Evolutionary conservation across 441 rosid species (phyloP).

Genomic region (Melastoma candidum): DNA sequence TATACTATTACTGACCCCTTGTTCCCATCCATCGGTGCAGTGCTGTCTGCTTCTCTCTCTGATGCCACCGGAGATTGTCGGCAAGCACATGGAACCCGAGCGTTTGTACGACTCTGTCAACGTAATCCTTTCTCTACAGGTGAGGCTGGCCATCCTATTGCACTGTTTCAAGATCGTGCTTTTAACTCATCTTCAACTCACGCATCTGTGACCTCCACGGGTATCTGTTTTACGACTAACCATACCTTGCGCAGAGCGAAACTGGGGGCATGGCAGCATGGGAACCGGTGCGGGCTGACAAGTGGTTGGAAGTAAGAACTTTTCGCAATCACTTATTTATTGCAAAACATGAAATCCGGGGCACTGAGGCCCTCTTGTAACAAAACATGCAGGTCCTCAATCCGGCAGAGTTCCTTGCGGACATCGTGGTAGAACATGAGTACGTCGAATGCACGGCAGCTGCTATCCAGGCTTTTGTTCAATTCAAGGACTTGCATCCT

Average conservation of each 20-base stretch:
- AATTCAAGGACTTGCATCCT: slow-evolving; percentile 4
- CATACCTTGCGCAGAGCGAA: slow-evolving; percentile 35
- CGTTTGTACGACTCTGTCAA: slow-evolving; percentile 53
- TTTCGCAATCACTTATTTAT: not conserved
- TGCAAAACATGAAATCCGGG: too few relatives aligned
- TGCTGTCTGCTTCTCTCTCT: slow-evolving; percentile 59
- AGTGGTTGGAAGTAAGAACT: slow-evolving; percentile 58
- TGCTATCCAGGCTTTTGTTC: not conserved
- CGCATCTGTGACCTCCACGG: too few relatives aligned
- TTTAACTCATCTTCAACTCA: too few relatives aligned
- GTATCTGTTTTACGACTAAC: too few relatives aligned
- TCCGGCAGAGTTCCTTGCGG: slow-evolving; percentile 60
- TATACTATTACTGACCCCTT: not conserved
- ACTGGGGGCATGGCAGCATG: slow-evolving; percentile 67
- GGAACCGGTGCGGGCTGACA: slow-evolving; percentile 61
- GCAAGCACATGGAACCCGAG: slow-evolving; percentile 45
- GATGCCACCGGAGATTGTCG: slow-evolving; percentile 59
- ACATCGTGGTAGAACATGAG: slow-evolving; percentile 57
- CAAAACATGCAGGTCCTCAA: slow-evolving; percentile 36
- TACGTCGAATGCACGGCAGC: slow-evolving; percentile 5
- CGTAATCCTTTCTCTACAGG: slow-evolving; percentile 56
- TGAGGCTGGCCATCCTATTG: slow-evolving; percentile 5
- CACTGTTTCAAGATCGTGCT: not conserved
- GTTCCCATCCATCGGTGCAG: slow-evolving; percentile 17
- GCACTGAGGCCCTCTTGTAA: too few relatives aligned